Evolutionary conservation across 2,329 filamentous ascomycete genomes (phyloP), one percentile per base, ranked within the genome.

Genomic region (Colletotrichum eleusines): DNA sequence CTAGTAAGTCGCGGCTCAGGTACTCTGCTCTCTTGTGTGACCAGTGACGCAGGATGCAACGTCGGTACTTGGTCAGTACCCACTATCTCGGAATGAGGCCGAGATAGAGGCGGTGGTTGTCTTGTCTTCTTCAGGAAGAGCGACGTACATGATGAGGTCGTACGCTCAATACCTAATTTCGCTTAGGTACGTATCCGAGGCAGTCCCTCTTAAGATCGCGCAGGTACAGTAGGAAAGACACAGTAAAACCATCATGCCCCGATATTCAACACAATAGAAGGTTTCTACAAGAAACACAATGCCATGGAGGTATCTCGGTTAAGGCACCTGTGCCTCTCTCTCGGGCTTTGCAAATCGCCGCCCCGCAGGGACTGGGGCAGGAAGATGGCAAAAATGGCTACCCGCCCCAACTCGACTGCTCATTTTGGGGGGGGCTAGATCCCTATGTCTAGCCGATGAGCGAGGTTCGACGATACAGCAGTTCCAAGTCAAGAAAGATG

Each of bases 1-100:
- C 51, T 59, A 26, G 38, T 50, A 44, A 62, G 64, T 58, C 44
- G 38, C 38, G 54, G 42, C 46, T 67, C 53, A 55, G 28, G 23
- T 42, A 57, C 23, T 40, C 35, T 40, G 5, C n/a, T 35, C 23
- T 53, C 50, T 57, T 33, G 50, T 44, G 44, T 61, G 51, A 44
- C 35, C 63, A 38, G 58, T 40, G 23, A 46, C 31, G 28, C 44
- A 58, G 38, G 35, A 71, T 63, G 64, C 68, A 68, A 59, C 64
- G 58, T 63, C 58, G 68, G 68, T 68, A 71, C 51, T 68, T n/a
- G n/a, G n/a, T n/a, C n/a, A n/a, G n/a, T n/a, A n/a, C 40, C 68
- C 64, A 68, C 68, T 23, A n/a, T 26, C 35, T 71, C 68, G 64
- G 58, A 68, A 71, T 71, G 58, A 71, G 59, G 64, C 68, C 68